Conservation (phyloP, 306 rosid genomes). For the Bauhinia variegata region DNA sequence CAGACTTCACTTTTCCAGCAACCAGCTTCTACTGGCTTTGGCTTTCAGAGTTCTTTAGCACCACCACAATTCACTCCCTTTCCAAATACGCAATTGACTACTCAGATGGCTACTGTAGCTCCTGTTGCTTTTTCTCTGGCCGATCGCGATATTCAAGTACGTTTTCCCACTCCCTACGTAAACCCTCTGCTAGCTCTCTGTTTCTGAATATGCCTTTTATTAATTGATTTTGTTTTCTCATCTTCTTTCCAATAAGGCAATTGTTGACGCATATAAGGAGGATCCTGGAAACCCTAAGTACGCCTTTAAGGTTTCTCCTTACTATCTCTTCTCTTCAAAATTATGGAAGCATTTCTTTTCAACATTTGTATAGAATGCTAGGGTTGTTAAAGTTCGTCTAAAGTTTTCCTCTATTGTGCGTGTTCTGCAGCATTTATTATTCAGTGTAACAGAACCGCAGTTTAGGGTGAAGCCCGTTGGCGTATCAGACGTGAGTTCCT, state of each 20-base stretch:
- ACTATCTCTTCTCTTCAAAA: neutral
- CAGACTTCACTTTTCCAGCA: constrained; percentile 54
- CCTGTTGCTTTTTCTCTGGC: constrained; percentile 88
- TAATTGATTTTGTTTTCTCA: neutral
- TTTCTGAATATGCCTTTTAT: neutral
- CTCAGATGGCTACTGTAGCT: constrained; percentile 95
- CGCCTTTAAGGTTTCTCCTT: constrained; percentile 76
- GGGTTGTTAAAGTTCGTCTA: constrained; percentile 20
- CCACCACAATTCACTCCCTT: constrained; percentile 53
- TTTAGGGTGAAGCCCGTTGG: constrained; percentile 87
- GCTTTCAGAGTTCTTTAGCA: constrained; percentile 56
- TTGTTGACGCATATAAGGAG: constrained; percentile 85
- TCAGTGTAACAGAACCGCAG: constrained; percentile 85
- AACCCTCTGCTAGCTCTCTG: neutral
- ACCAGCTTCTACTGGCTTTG: constrained; percentile 52
- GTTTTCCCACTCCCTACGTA: neutral
- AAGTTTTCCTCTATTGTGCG: constrained; percentile 23
- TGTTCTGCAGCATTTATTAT: constrained; percentile 82
- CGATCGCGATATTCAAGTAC: constrained; percentile 88
- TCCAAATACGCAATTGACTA: constrained; percentile 65
- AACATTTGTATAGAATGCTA: constrained; percentile 11
- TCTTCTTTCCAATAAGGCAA: constrained; percentile 54
- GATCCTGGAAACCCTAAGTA: constrained; percentile 89
- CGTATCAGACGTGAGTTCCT: constrained; percentile 86
- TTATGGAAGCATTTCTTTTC: neutral